Evolutionary conservation across 2,329 filamentous ascomycete genomes (phyloP), one percentile per base, ranked within the genome.

Genomic region (Leptographium wingfieldii): DNA sequence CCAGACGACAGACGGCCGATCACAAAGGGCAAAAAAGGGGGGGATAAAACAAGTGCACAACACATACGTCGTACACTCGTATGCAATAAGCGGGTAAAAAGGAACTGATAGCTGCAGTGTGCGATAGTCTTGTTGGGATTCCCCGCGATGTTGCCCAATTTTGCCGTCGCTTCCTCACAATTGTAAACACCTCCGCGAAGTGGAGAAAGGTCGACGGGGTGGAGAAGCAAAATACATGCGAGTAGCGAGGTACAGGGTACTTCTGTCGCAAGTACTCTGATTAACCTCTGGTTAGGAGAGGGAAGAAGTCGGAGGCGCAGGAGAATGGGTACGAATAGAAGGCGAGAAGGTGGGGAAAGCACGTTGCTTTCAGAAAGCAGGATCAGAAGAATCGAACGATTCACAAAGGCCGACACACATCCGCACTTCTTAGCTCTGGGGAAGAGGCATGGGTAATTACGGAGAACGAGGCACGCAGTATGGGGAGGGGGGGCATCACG

Each of bases 71-170:
- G 22, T 22, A 38, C 33, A 9, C 33, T 9, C 9, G 33, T 16
- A 16, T 40, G 38, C 38, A 16, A 40, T 46, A n/a, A n/a, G 19
- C 43, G 19, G 19, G 22, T 14, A 53, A 29, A 33, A 29, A 27
- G 29, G 25, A 16, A 40, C 38, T 27, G 22, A 27, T 16, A 46
- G 22, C 6, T 46, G 43, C 19, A 6, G 43, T 16, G 5, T 43
- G 3, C 6, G 6, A 19, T 9, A n/a, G 29, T 54, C 29, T 11
- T 54, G 29, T 22, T 19, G 14, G 33, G 33, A 56, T 56, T 56
- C 55, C 55, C 55, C 55, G 40, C 55, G 55, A 48, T 56, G 48
- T 48, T 43, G 55, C 55, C 35, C 35, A 46, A 29, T n/a, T 49
- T 43, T 14, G n/a, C 38, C 22, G 29, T n/a, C n/a, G 11, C 3